Evolutionary conservation across 139 green algal genomes (phyloP), one percentile per base, ranked within the genome.

Genomic region (Coelastrella sp.): DNA sequence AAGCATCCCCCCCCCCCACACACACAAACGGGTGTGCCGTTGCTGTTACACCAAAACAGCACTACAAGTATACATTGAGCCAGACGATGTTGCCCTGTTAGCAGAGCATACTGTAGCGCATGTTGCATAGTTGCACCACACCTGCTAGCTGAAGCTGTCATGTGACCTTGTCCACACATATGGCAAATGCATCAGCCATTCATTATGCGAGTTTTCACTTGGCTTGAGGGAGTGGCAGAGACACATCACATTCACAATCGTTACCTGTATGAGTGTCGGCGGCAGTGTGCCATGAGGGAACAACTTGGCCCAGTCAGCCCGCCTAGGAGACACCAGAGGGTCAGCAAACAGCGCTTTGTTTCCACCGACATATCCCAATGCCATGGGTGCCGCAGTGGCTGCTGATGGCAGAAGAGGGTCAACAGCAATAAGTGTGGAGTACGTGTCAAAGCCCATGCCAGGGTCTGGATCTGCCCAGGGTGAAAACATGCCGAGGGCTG

Each of bases 211-310:
- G 61, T 10, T 3, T 71, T 10, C 2, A 71, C 10, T 71, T 71
- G 61, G 61, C 10, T 71, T 71, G 61, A 71, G 10, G 11, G 32
- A 47, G 32, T 47, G 32, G 32, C 32, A 47, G 32, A 47, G 32
- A 47, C 32, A 47, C 32, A 47, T 47, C 32, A 47, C 32, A 71
- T 71, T 71, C 11, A 71, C 61, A 71, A 71, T 13, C 10, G 61
- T 13, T 71, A 86, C 84, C 54, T 89, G 85, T 61, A 89, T 82
- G n/a, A 89, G 73, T 6, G 65, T 65, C 7, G 85, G 85, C 5
- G 85, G 85, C 85, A 89, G 58, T 20, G 14, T 47, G 6, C 57
- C 22, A 11, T 10, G 57, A 23, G 56, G 11, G 47, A 86, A 81
- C 5, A 60, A 56, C 5, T 8, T 5, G 14, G 56, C 14, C 47